Base-by-base conservation (phyloP, 2,329 filamentous ascomycete genomes). In the Botrytis cinerea region DNA sequence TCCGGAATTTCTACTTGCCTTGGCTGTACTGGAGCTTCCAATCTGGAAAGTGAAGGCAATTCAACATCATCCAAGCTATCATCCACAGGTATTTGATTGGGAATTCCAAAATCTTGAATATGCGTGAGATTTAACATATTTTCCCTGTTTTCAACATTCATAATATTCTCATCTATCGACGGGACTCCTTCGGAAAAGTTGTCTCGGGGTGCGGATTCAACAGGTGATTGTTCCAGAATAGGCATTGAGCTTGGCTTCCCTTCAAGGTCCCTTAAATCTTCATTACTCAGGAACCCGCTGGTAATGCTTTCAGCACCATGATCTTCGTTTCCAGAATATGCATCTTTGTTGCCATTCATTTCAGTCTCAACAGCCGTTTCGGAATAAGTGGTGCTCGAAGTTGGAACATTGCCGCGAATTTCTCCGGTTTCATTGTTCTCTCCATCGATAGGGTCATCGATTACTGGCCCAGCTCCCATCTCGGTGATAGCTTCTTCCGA, bases 1-100 rank as follows among this genome's bases (percentile, higher is more conserved):
- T 74, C 73, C 28, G 71, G 73, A 60, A 74, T 73, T 45, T 74
- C 73, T 32, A 2, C 20, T 22, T 54, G 46, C n/a, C 40, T 54
- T 22, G 2, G 12, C 54, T 71, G 45, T 25, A 57, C 22, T 25
- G 38, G n/a, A 25, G 22, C 35, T 38, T 46, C 18, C 32, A n/a
- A 35, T 28, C 40, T 38, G 14, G 38, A 28, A 5, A 72, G 48
- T 43, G n/a, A 9, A n/a, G 70, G 70, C 9, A 72, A 46, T 20
- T n/a, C 46, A 28, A n/a, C 5, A 54, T 72, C 61, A 46, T 57
- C 14, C 20, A 43, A 48, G 2, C 35, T 64, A n/a, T 71, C 32
- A 28, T 43, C 25, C n/a, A 43, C 28, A 32, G 35, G 20, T 22
- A 7, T n/a, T 35, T 72, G 70, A 18, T 38, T 35, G 14, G 38